Evolutionary conservation across 176 grass and related monocot species (phyloP).

Genomic region (Bonia amplexicaulis): DNA sequence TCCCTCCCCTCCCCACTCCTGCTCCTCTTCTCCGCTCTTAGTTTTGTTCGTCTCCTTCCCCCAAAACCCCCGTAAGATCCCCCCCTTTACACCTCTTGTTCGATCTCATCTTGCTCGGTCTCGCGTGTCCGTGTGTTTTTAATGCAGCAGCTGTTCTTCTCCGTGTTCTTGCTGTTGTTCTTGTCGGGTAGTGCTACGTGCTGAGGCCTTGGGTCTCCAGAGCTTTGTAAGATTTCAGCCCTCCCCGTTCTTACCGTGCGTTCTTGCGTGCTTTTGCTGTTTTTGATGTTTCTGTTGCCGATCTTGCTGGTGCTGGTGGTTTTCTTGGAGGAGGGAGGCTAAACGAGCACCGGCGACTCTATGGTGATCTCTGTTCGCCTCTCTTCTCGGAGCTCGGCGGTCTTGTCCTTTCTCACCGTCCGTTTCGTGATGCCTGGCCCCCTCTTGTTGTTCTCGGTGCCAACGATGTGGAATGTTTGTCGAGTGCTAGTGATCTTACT

Average conservation of each 20-base stretch:
- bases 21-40: background rate
- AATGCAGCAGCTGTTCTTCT: background rate
- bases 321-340: background rate
- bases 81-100: background rate
- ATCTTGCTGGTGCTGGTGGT: background rate
- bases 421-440: background rate
- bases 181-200: background rate
- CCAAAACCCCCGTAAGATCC: background rate
- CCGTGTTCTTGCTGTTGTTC: background rate
- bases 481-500: background rate
- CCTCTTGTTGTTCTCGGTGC: background rate
- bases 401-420: background rate
- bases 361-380: constrained; percentile 7
- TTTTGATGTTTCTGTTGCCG: background rate
- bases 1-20: background rate
- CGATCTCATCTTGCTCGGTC: background rate
- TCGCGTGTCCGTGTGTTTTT: background rate
- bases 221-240: background rate
- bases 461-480: background rate
- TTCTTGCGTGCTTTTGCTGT: background rate
- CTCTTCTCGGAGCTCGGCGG: background rate
- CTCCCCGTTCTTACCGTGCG: background rate
- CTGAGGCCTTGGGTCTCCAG: background rate
- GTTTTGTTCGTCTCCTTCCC: background rate
- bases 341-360: background rate